Evolutionary conservation across 805 yeast species (phyloP).

Genomic region (Danielia oregonensis): DNA sequence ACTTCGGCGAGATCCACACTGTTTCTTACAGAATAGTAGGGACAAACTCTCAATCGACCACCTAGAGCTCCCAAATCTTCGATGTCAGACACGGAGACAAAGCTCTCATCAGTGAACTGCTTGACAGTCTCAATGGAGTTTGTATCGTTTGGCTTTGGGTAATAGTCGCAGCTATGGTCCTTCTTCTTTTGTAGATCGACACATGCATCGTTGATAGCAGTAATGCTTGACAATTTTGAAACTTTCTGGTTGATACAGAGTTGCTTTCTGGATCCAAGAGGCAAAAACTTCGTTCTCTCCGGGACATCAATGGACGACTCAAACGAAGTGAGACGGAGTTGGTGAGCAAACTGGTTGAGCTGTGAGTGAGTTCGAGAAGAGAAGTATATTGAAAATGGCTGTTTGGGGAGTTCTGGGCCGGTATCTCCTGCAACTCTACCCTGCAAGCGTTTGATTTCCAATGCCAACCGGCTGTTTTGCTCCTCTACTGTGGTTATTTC

Average conservation of each 20-base stretch:
- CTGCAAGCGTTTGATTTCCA: conserved; percentile 49
- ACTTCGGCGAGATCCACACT: conserved; percentile 63
- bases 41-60: conserved; percentile 55
- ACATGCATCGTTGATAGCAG: conserved; percentile 77
- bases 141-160: conserved; percentile 34
- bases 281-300: conserved; percentile 63
- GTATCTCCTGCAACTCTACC: conserved; percentile 34
- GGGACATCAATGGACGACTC: conserved; percentile 51
- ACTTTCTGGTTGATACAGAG: conserved; percentile 73
- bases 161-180: conserved; percentile 22
- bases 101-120: conserved; percentile 51
- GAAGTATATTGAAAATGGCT: conserved; percentile 51
- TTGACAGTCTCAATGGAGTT: conserved; percentile 10
- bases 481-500: conserved; percentile 14
- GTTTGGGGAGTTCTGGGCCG: conserved; percentile 15
- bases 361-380: conserved; percentile 93
- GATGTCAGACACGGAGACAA: conserved; percentile 64
- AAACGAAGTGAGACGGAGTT: conserved; percentile 57
- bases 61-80: conserved; percentile 75
- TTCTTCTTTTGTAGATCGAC: conserved; percentile 54
- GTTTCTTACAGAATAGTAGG: conserved; percentile 72
- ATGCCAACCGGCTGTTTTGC: conserved; percentile 31
- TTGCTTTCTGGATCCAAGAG: conserved; percentile 83
- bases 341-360: conserved; percentile 72
- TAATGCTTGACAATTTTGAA: conserved; percentile 40